These are phyloP conservation scores for Hygrophorus pudorinus DNA, from an alignment of 768 basidiomycete species.

Conservation along the genomic window DNA sequence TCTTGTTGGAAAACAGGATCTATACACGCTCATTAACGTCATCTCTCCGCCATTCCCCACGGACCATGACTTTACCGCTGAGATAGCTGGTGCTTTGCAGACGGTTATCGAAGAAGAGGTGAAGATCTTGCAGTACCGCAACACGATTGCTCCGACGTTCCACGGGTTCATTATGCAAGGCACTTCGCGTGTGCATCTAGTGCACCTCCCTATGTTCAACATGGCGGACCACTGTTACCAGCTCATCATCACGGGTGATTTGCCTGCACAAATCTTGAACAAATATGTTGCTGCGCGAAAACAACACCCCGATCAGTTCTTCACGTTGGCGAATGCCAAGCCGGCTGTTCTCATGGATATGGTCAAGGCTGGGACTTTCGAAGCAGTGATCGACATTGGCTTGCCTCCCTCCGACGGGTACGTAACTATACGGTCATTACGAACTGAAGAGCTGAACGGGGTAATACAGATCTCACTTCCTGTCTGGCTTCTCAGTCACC, in stretches of 20 bases:
- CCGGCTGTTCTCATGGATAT: conserved; percentile 4
- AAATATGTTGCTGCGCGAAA: conserved; percentile 11
- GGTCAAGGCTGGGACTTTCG: not conserved
- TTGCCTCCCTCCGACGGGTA: not conserved
- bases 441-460: conserved; percentile 2
- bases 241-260: conserved; percentile 23
- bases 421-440: not conserved
- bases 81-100: conserved; percentile 24
- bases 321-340: conserved; percentile 8
- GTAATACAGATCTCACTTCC: conserved; percentile 6
- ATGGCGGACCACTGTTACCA: conserved; percentile 27
- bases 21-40: conserved; percentile 27
- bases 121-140: conserved; percentile 20
- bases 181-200: conserved; percentile 20
- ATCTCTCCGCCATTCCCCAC: conserved; percentile 33
- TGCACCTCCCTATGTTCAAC: conserved; percentile 26
- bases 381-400: not conserved
- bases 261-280: conserved; percentile 11
- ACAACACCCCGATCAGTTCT: conserved; percentile 13
- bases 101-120: conserved; percentile 23
- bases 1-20: conserved; percentile 18
- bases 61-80: conserved; percentile 16
- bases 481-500: conserved; percentile 12
- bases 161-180: conserved; percentile 31
- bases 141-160: conserved; percentile 19